Base-by-base conservation (phyloP, 768 basidiomycete genomes). In the Podaxis sp. region DNA sequence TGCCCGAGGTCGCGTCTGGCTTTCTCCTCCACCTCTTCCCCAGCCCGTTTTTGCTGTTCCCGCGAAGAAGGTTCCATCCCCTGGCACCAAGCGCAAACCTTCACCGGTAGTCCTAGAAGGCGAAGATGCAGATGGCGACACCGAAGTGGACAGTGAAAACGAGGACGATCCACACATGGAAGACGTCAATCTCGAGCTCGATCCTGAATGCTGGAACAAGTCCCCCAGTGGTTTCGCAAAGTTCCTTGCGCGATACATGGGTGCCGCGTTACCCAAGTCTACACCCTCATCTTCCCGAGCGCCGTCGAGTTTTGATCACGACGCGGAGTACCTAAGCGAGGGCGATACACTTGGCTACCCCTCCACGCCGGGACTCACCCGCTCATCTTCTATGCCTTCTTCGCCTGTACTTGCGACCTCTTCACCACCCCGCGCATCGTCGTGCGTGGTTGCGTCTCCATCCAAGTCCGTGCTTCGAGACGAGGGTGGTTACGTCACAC, bases 1-100 rank as follows among this genome's bases (percentile, higher is more conserved):
- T 6, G 87, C 86, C 0, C 73, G 75, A 22, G 85, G 84, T 24
- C 73, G 76, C 29, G 76, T 79, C 19, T 72, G 73, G 51, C 72
- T 83, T 12, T 67, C 73, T 7, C 72, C 73, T 7, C 60, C 67
- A 9, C 68, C 70, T 15, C 62, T 71, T 0, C 71, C 70, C 0
- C 65, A 66, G 1, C 69, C 67, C 1, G 46, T 67, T 11, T 71
- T 72, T 64, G 59, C 68, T 3, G 64, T 63, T 17, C 63, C 66
- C 3, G 53, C 61, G 33, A 36, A 46, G 55, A 59, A 64, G 61
- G 54, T 66, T 9, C 52, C 52, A 6, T 29, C 63, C 1, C 61
- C 66, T n/a, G 41, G 56, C 17, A 58, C 29, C 37, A 64, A 63
- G 7, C 36, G 43, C 33, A 59, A 54, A 27, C 46, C 41, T 13